These are phyloP conservation scores for Termitomyces sp. DNA, from an alignment of 768 basidiomycete genomes.

Conservation along the genomic window DNA sequence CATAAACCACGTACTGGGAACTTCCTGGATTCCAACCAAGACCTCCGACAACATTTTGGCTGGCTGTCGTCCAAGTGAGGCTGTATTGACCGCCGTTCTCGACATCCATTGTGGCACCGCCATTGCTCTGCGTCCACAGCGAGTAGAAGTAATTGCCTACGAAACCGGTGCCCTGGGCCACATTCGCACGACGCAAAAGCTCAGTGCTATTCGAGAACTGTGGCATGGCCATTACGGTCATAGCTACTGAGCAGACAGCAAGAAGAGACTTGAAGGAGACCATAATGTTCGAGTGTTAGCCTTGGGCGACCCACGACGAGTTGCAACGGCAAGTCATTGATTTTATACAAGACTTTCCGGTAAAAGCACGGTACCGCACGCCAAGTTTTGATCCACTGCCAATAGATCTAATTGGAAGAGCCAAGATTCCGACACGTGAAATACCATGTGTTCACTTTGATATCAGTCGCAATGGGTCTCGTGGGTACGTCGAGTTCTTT, in stretches of 20 bases:
- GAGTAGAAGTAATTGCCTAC: slow-evolving; percentile 33
- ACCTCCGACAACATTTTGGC: slow-evolving; percentile 34
- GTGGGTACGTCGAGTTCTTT: background rate
- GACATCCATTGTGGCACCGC: slow-evolving; percentile 27
- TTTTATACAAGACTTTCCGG: background rate
- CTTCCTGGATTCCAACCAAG: slow-evolving; percentile 34
- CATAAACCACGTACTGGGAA: slow-evolving; percentile 17
- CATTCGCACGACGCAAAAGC: background rate
- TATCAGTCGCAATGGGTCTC: background rate
- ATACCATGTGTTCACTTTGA: background rate
- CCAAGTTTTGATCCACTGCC: background rate
- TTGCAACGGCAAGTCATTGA: background rate
- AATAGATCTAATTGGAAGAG: background rate
- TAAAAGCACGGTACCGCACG: background rate
- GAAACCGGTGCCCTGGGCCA: slow-evolving; percentile 21
- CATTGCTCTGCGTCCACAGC: slow-evolving; percentile 28
- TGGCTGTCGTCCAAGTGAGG: slow-evolving; percentile 25
- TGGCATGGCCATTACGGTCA: slow-evolving; percentile 16
- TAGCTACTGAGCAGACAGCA: slow-evolving; percentile 16
- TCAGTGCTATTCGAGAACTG: slow-evolving; percentile 13
- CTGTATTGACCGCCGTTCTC: slow-evolving; percentile 27
- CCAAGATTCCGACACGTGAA: background rate
- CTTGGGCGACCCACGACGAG: background rate
- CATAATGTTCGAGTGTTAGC: slow-evolving; percentile 4
- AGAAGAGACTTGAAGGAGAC: slow-evolving; percentile 11